phyloP scores from a whole-genome alignment of 352 stramenopile genomes.

The Phytopythium oedochilum region DNA sequence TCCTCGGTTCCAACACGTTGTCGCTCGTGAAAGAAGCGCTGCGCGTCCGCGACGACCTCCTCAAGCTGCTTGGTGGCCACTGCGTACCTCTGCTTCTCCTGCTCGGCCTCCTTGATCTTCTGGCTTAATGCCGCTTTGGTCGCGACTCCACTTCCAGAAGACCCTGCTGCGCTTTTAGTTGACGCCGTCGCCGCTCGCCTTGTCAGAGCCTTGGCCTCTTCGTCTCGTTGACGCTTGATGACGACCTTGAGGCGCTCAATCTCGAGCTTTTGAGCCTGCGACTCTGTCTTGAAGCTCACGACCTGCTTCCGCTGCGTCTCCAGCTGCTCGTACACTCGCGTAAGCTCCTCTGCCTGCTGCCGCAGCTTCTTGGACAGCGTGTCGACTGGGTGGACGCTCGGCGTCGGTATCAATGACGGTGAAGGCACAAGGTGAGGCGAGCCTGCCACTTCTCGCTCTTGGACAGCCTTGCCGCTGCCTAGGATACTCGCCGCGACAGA shows the following conservation, averaged over 20 bases:
- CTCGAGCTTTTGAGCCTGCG: constrained; percentile 38
- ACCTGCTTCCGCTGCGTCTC: constrained; percentile 49
- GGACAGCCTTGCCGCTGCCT: not conserved
- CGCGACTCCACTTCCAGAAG: not conserved
- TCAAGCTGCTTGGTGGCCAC: constrained; percentile 31
- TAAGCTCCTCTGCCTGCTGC: constrained; percentile 66
- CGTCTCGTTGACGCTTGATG: not conserved
- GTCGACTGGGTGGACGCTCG: constrained; percentile 50
- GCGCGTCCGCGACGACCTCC: constrained; percentile 27
- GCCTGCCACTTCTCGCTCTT: not conserved
- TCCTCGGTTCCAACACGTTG: constrained; percentile 1
- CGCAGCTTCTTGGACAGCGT: constrained; percentile 70
- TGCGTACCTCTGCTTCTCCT: constrained; percentile 35
- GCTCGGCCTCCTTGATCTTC: constrained; percentile 37
- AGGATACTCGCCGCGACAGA: not conserved
- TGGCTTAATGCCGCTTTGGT: constrained; percentile 20
- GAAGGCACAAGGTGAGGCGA: not conserved
- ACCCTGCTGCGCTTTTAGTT: not conserved
- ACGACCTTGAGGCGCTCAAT: constrained; percentile 26
- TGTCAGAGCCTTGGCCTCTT: not conserved
- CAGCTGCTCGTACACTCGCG: constrained; percentile 62
- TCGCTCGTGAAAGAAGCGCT: constrained; percentile 27
- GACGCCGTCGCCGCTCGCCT: not conserved
- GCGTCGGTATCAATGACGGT: constrained; percentile 5
- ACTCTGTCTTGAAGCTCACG: constrained; percentile 23